Evolutionary conservation across 768 basidiomycete species (phyloP).

Genomic region (Rhizopogon salebrosus): DNA sequence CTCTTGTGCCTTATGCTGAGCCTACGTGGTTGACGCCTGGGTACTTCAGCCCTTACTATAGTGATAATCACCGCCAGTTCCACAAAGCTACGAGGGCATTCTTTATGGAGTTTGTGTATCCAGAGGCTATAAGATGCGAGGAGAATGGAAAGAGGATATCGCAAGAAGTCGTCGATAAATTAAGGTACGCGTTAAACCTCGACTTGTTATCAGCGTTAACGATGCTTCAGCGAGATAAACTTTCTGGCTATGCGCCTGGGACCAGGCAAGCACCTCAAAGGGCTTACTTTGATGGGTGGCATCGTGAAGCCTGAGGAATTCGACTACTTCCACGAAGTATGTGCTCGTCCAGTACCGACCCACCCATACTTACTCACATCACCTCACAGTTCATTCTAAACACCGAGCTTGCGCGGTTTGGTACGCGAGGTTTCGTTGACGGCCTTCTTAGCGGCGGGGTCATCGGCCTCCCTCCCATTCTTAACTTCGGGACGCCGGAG

Average conservation of each 20-base stretch:
- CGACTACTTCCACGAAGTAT: slow-evolving; percentile 90
- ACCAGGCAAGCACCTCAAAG: slow-evolving; percentile 83
- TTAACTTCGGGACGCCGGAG: slow-evolving; percentile 82
- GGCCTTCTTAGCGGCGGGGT: slow-evolving; percentile 78
- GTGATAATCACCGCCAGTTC: slow-evolving; percentile 65
- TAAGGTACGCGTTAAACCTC: slow-evolving; percentile 44
- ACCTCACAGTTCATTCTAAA: slow-evolving; percentile 62
- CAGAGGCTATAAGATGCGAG: slow-evolving; percentile 76
- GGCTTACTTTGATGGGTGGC: slow-evolving; percentile 71
- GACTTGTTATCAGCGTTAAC: background rate
- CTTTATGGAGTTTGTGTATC: slow-evolving; percentile 65
- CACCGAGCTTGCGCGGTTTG: slow-evolving; percentile 77
- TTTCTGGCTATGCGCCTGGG: slow-evolving; percentile 88
- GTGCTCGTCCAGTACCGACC: background rate
- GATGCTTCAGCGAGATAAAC: slow-evolving; percentile 57
- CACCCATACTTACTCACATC: background rate
- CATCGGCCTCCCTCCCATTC: slow-evolving; percentile 84
- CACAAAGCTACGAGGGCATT: slow-evolving; percentile 74
- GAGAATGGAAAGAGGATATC: slow-evolving; percentile 84
- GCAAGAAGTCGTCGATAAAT: slow-evolving; percentile 78
- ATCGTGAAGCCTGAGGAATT: slow-evolving; percentile 77
- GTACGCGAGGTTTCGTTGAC: slow-evolving; percentile 83
- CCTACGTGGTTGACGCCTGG: slow-evolving; percentile 73
- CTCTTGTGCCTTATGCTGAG: slow-evolving; percentile 80
- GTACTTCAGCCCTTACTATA: slow-evolving; percentile 75